Base-by-base conservation (phyloP, 805 yeast genomes). In the Suhomyces prunicola region DNA sequence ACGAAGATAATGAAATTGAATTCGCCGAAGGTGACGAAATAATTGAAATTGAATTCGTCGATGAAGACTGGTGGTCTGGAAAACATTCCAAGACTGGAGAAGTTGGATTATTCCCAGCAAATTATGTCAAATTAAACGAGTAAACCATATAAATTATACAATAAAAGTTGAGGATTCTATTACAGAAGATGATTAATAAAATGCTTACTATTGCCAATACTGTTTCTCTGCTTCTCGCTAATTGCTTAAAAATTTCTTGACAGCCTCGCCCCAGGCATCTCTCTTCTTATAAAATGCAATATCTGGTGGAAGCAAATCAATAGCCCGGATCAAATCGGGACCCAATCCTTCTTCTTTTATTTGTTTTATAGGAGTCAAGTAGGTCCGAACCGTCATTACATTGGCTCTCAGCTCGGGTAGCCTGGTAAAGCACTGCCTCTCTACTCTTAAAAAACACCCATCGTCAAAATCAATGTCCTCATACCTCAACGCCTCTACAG, bases 21-120 rank as follows among this genome's bases (percentile, higher is more conserved):
- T 94, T 94, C 69, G 80, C 76, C 23, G 97, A 90, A 66, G 96
- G 93, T 50, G 98, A 90, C 60, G 63, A 78, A 54, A 90, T 94
- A 57, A 75, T 83, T 17, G 88, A 90, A 54, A 87, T 94, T 57
- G 96, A 91, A 61, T 88, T 89, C 68, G 87, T 89, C 15, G 96
- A 91, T 62, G 97, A 90, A 46, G 97, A 90, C 67, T 94, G 99
- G 99, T 94, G 98, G 98, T 78, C 87, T 51, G 99, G 99, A 49
- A 84, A 82, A 56, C 78, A 86, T 60, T 53, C 66, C 23, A 78
- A 70, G 53, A 73, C 84, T 31, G 97, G 97, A 45, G 87, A 84
- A 60, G 79, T 81, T 59, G 94, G 94, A 53, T 76, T 93, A 52
- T 92, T 93, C 84, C 99, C 99, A 50, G 84, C 96, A 42, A 91